Base-by-base conservation (phyloP, 2,329 filamentous ascomycete genomes). In the Penicillium sp. region DNA sequence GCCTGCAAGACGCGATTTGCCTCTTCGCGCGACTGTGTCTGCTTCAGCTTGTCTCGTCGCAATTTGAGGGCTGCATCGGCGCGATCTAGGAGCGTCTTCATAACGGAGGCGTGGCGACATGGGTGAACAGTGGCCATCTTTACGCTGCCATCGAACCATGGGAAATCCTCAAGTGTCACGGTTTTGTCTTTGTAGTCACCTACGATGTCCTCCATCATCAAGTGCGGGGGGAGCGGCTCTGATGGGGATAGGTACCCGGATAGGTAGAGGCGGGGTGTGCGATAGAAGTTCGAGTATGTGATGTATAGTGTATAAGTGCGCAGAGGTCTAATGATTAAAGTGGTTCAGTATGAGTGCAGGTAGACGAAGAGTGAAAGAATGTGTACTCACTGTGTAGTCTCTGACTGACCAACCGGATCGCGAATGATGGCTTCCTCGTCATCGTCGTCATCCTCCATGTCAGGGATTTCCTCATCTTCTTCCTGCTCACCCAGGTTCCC, bases 291-390 rank as follows among this genome's bases (percentile, higher is more conserved):
- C 4, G 92, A 90, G 77, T 99, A 99, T 76, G 91, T 94, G 68
- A 99, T 97, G 81, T 99, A 99, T 61, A 99, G 87, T 42, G 89
- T 96, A 74, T 99, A 99, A n/a, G 90, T 95, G 62, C 94, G 88
- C 47, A 89, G 83, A 49, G 89, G 86, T 52, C 90, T 95, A 60
- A 47, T 8, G 12, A 15, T 16, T 31, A 13, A 5, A 18, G 49
- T 56, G 63, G 21, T 41, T 53, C 42, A 63, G 52, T 42, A 33
- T 29, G 47, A 24, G 39, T 33, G 24, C 18, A 44, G 51, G 43
- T 36, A 33, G 10, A 46, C 39, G n/a, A 47, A 33, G 33, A 42
- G 51, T 42, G 33, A 38, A 28, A 46, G 34, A 9, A 4, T 6
- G n/a, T 39, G 21, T 39, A 76, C 82, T 69, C 68, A 86, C 84